phyloP scores from a whole-genome alignment of 805 yeast species.

The Saccharomyces mikatae region DNA sequence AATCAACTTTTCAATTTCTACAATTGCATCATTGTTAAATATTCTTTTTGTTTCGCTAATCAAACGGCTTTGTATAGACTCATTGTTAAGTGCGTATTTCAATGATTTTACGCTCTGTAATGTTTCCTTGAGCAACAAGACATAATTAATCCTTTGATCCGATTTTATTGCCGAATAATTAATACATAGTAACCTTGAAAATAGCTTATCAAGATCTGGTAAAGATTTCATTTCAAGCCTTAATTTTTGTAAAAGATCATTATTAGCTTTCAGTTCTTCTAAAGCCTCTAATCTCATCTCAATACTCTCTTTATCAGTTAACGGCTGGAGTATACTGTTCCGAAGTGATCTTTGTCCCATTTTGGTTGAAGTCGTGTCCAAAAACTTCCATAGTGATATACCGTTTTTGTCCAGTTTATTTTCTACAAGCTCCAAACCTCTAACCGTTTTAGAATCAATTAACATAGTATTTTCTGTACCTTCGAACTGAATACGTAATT shows the following conservation, averaged over 20 bases:
- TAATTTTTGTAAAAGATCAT: slow-evolving; percentile 9
- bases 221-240: slow-evolving; percentile 20
- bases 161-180: slow-evolving; percentile 20
- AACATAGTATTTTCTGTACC: slow-evolving; percentile 36
- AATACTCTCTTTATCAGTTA: slow-evolving; percentile 34
- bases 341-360: slow-evolving; percentile 40
- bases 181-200: slow-evolving; percentile 31
- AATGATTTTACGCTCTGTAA: slow-evolving; percentile 8
- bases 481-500: slow-evolving; percentile 32
- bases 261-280: slow-evolving; percentile 27
- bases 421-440: slow-evolving; percentile 34
- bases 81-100: slow-evolving; percentile 7
- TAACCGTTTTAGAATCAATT: slow-evolving; percentile 35
- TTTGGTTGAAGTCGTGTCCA: slow-evolving; percentile 36
- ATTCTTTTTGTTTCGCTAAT: slow-evolving; percentile 27
- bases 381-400: slow-evolving; percentile 30
- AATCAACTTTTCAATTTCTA: slow-evolving; percentile 21
- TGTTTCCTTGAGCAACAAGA: slow-evolving; percentile 35
- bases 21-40: slow-evolving; percentile 21
- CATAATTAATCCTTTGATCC: slow-evolving; percentile 35
- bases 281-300: slow-evolving; percentile 33
- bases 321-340: slow-evolving; percentile 40
- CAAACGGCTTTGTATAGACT: slow-evolving; percentile 9
- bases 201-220: slow-evolving; percentile 37
- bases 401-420: slow-evolving; percentile 28